Evolutionary conservation across 2,329 filamentous ascomycete species (phyloP).

Genomic region (Stromatinia cepivora): DNA sequence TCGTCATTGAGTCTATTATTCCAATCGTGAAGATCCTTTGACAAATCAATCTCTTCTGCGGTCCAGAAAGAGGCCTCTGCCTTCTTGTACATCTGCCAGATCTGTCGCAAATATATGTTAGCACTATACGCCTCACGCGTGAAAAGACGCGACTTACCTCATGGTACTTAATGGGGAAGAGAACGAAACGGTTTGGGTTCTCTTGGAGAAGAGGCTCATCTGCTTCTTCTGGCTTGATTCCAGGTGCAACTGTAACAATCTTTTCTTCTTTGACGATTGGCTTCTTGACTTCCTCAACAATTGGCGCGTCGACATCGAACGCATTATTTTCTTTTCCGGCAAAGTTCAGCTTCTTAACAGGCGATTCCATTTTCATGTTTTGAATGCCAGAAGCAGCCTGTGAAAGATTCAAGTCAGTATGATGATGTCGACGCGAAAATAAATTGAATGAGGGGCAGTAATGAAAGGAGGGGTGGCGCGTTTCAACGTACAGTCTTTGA

Average conservation of each 20-base stretch:
- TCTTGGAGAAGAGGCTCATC: conserved; percentile 92
- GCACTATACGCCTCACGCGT: conserved; percentile 68
- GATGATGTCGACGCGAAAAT: conserved; percentile 28
- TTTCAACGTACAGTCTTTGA: conserved; percentile 64
- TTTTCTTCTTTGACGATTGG: conserved; percentile 51
- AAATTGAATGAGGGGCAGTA: conserved; percentile 35
- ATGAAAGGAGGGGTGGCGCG: conserved; percentile 41
- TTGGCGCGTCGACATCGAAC: conserved; percentile 51
- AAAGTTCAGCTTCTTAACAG: conserved; percentile 87
- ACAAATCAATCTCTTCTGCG: conserved; percentile 97
- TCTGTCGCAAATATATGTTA: conserved; percentile 55
- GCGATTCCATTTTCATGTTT: conserved; percentile 89
- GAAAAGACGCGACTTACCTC: conserved; percentile 67
- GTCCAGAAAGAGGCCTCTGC: conserved; percentile 99
- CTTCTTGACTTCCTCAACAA: conserved; percentile 58
- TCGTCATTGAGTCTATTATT: conserved; percentile 96
- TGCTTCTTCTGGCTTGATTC: conserved; percentile 67
- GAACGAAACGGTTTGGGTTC: conserved; percentile 93
- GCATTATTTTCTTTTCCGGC: conserved; percentile 80
- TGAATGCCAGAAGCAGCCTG: conserved; percentile 87
- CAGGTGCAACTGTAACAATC: conserved; percentile 47
- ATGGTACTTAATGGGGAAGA: conserved; percentile 99
- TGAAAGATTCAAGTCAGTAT: conserved; percentile 36
- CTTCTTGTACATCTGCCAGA: conserved; percentile 99
- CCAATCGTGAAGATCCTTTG: conserved; percentile 99